phyloP scores from a whole-genome alignment of 2,329 filamentous ascomycete species.

The Tolypocladium endophyticum region DNA sequence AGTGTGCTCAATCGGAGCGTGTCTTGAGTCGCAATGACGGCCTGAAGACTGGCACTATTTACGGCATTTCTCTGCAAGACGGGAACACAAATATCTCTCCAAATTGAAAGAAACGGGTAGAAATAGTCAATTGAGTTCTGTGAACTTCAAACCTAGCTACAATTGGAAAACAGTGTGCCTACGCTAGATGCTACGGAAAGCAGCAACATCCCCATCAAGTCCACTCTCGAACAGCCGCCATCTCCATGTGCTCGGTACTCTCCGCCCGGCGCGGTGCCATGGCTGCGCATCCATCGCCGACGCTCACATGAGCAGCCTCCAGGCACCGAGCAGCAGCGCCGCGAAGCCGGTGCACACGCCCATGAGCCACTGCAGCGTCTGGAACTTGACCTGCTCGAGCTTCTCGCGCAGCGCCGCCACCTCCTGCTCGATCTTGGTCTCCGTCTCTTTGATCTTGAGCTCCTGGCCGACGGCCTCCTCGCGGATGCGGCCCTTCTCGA shows the following conservation, averaged over 20 bases:
- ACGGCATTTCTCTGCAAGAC: too few species aligned
- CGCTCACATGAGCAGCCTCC: slow-evolving; percentile 54
- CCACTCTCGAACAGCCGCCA: not conserved
- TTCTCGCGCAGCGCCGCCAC: slow-evolving; percentile 83
- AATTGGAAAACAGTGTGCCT: not conserved
- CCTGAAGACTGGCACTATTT: too few species aligned
- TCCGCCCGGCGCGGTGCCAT: too few species aligned
- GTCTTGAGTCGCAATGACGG: too few species aligned
- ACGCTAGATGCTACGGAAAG: not conserved
- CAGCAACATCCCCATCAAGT: not conserved
- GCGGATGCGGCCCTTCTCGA: slow-evolving; percentile 92
- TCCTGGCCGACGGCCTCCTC: slow-evolving; percentile 96
- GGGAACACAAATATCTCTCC: too few species aligned
- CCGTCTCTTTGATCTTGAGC: slow-evolving; percentile 96
- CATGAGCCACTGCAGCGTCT: slow-evolving; percentile 96
- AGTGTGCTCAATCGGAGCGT: too few species aligned
- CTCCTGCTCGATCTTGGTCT: slow-evolving; percentile 97
- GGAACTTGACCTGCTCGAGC: slow-evolving; percentile 95
- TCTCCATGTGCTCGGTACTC: too few species aligned
- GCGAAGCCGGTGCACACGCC: slow-evolving; percentile 63
- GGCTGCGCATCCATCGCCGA: too few species aligned
- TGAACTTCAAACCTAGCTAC: not conserved
- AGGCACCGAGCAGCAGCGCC: slow-evolving; percentile 57
- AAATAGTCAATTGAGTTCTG: not conserved
- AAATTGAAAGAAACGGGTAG: too few species aligned